A percentile compares a stretch with the other conserved stretches of the same genome.
Evolutionary conservation across 192 early-diverging fungal species (phyloP).

Genomic region (Linnemannia elongata): DNA sequence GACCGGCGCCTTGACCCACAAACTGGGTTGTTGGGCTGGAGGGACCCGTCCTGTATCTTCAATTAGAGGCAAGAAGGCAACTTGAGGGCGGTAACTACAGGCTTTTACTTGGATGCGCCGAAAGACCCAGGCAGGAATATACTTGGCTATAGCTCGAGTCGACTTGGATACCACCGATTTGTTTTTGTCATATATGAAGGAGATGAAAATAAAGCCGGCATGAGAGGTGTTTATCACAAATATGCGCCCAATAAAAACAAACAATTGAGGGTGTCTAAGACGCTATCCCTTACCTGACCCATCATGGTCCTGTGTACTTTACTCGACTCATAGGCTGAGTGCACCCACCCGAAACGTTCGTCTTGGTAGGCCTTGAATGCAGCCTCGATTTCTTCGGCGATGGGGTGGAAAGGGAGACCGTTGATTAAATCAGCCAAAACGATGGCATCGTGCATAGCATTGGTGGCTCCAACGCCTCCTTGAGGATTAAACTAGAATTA

Average conservation of each 20-base stretch:
- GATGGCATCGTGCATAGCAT: background rate
- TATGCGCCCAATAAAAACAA: too few species aligned
- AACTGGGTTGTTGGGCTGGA: background rate
- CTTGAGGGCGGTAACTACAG: background rate
- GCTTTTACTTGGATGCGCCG: background rate
- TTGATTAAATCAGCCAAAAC: background rate
- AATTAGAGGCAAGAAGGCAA: slow-evolving; percentile 1
- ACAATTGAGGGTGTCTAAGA: too few species aligned
- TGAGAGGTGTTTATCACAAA: too few species aligned
- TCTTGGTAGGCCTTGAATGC: slow-evolving; percentile 13
- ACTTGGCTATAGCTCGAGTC: background rate
- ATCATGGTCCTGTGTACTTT: background rate
- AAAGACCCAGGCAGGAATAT: slow-evolving; percentile 3
- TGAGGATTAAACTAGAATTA: background rate
- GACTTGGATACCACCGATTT: background rate
- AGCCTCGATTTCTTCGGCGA: background rate
- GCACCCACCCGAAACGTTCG: slow-evolving; percentile 7
- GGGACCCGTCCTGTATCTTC: slow-evolving; percentile 2
- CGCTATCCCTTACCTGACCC: slow-evolving; percentile 18
- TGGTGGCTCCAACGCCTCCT: background rate
- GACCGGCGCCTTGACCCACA: too few species aligned
- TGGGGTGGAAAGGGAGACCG: background rate
- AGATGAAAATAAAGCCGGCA: too few species aligned
- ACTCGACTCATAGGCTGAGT: slow-evolving; percentile 5
- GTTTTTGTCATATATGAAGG: background rate